Conservation (phyloP, 352 stramenopile species). For the Globisporangium alternatum region DNA sequence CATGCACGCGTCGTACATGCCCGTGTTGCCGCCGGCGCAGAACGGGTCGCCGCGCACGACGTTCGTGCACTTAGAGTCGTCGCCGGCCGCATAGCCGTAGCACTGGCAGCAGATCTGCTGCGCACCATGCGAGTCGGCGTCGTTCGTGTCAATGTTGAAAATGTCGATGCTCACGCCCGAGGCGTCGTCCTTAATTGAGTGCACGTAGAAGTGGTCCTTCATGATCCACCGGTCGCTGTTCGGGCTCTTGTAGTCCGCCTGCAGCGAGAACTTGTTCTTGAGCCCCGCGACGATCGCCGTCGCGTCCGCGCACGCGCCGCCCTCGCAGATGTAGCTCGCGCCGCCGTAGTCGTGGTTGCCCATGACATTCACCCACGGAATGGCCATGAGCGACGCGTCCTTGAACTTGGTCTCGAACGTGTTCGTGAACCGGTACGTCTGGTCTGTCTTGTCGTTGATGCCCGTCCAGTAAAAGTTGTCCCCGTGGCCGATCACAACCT, state of each 20-base stretch:
- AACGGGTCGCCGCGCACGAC: constrained; percentile 42
- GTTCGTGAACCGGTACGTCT: constrained; percentile 44
- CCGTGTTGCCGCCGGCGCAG: constrained; percentile 52
- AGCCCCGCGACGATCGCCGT: constrained; percentile 14
- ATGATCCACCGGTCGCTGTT: constrained; percentile 82
- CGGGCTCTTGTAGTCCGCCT: constrained; percentile 76
- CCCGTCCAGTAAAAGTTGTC: constrained; percentile 75
- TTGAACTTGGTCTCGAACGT: constrained; percentile 64
- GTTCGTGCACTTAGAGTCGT: constrained; percentile 52
- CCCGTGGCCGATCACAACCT: constrained; percentile 61
- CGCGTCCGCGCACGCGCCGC: constrained; percentile 17
- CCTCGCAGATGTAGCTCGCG: constrained; percentile 52
- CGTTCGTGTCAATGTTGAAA: constrained; percentile 86
- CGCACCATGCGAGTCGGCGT: constrained; percentile 56
- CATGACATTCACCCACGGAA: constrained; percentile 64
- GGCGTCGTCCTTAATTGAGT: constrained; percentile 53
- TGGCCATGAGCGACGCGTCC: constrained; percentile 36
- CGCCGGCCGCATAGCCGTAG: constrained; percentile 63
- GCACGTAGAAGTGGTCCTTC: constrained; percentile 79
- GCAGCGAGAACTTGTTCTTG: constrained; percentile 60
- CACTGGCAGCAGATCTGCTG: constrained; percentile 83
- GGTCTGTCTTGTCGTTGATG: constrained; percentile 38
- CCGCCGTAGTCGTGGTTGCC: constrained; percentile 75
- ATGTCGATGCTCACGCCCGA: constrained; percentile 77
- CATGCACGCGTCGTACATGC: constrained; percentile 59